Evolutionary conservation across 208 protist genomes (phyloP), one percentile per base, ranked within the genome.

Genomic region (Acanthamoeba lenticulata): DNA sequence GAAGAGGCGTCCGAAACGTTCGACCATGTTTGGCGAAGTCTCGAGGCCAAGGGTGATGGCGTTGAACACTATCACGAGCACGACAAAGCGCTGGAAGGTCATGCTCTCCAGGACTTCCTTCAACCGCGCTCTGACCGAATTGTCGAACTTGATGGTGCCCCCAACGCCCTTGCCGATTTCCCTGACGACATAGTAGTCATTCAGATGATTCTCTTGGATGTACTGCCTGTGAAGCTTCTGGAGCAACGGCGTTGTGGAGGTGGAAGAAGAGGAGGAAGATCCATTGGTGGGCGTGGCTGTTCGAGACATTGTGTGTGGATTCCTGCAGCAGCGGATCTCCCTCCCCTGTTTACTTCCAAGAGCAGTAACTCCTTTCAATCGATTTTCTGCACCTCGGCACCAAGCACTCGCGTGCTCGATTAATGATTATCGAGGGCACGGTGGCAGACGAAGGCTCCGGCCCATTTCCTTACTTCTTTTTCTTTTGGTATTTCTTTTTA

Each of bases 21-120:
- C 69, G 38, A 79, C 69, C 69, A 79, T 79, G 19, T 29, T 36
- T 4, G 69, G 69, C 69, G 69, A 79, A 4, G 69, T 79, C 69
- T 79, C 69, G 36, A 79, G 38, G 19, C 69, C 69, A 4, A 79
- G 69, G 34, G 69, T 79, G 69, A 79, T 79, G 19, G 69, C 69
- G 69, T 79, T 79, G 69, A 79, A 79, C 69, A 79, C 38, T 4
- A 79, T 79, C 19, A 79, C 69, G 38, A 79, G 69, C 36, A 79
- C 69, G 69, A 79, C 44, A 36, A 79, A 79, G 2, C 69, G 69
- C 69, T 79, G 69, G 38, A 79, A 47, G 69, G 38, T 29, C 69
- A 79, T 79, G 40, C 69, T 79, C 69, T 79, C 69, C 69, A 79
- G 69, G 19, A 79, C 38, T 17, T 27, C 36, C 38, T n/a, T 21